Percentiles rank a stretch among this genome's conserved stretches.
Evolutionary conservation across 148 eudicot genomes (phyloP).

Genomic region (Cornus florida): DNA sequence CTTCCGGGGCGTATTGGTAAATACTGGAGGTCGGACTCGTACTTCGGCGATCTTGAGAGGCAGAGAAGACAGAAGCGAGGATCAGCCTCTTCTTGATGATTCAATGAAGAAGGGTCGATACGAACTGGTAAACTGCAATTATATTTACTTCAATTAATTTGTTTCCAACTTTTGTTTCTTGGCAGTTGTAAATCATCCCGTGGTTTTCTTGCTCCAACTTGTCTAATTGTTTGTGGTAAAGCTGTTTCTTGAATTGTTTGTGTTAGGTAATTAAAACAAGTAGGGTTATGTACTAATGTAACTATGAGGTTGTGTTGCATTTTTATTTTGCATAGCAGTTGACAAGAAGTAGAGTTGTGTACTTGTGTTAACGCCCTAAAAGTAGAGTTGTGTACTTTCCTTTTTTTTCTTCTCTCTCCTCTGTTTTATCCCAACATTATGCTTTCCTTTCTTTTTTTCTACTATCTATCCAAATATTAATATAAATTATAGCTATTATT

Average conservation of each 20-base stretch:
- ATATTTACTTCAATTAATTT: background rate
- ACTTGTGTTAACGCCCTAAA: too few species aligned
- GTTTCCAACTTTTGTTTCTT: background rate
- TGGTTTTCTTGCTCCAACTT: background rate
- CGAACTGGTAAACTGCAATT: conserved; percentile 1
- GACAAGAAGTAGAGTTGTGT: too few species aligned
- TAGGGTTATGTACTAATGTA: background rate
- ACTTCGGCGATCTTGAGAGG: conserved; percentile 21
- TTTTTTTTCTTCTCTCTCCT: too few species aligned
- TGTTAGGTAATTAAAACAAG: too few species aligned
- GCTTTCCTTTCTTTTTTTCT: too few species aligned
- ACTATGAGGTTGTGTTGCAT: background rate
- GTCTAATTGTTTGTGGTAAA: background rate
- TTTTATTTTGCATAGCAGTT: too few species aligned
- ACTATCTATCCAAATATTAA: too few species aligned
- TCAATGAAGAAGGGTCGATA: background rate
- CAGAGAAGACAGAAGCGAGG: conserved; percentile 30
- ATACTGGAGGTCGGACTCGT: conserved; percentile 14
- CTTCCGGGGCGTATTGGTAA: conserved; percentile 3
- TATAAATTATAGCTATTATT: too few species aligned
- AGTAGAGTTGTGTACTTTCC: too few species aligned
- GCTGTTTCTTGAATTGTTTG: background rate
- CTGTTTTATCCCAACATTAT: too few species aligned
- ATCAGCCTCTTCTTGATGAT: too few species aligned
- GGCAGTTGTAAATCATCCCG: background rate